Evolutionary conservation across 2,329 filamentous ascomycete genomes (phyloP).

Genomic region (Fusarium solani-melongenae): DNA sequence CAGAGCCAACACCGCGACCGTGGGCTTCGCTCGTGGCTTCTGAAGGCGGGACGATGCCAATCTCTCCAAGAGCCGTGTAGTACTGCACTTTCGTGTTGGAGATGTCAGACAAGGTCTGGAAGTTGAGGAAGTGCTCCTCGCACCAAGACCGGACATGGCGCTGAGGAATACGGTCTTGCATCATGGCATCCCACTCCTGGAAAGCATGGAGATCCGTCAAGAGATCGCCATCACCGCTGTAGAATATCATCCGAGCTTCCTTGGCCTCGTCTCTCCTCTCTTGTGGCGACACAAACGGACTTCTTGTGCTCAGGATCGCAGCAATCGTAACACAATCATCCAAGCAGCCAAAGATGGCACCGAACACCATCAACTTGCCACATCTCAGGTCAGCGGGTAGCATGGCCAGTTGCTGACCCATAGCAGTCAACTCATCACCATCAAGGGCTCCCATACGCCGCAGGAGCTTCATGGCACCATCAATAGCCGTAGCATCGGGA

Average conservation of each 20-base stretch:
- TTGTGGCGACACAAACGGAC: conserved; percentile 86
- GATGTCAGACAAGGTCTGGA: conserved; percentile 88
- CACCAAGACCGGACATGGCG: conserved; percentile 81
- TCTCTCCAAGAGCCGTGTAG: conserved; percentile 84
- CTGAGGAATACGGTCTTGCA: conserved; percentile 66
- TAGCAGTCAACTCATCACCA: conserved; percentile 85
- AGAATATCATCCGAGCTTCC: conserved; percentile 79
- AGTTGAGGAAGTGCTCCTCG: conserved; percentile 84
- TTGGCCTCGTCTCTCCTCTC: conserved; percentile 87
- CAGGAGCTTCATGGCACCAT: conserved; percentile 83
- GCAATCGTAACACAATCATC: conserved; percentile 90
- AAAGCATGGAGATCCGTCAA: conserved; percentile 88
- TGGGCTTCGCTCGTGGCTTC: conserved; percentile 46
- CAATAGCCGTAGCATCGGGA: conserved; percentile 85
- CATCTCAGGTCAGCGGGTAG: conserved; percentile 93
- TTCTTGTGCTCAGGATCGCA: conserved; percentile 88
- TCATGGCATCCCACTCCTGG: conserved; percentile 81
- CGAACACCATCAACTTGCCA: conserved; percentile 95
- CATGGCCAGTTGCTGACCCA: conserved; percentile 93
- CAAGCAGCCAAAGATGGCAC: conserved; percentile 91
- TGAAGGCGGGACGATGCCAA: conserved; percentile 74
- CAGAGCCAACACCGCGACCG: conserved; percentile 26
- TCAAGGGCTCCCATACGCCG: conserved; percentile 89
- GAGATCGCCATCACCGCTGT: conserved; percentile 83
- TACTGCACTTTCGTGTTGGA: conserved; percentile 88